Conservation (phyloP, 2,329 filamentous ascomycete genomes). For the Claviceps purpurea region DNA sequence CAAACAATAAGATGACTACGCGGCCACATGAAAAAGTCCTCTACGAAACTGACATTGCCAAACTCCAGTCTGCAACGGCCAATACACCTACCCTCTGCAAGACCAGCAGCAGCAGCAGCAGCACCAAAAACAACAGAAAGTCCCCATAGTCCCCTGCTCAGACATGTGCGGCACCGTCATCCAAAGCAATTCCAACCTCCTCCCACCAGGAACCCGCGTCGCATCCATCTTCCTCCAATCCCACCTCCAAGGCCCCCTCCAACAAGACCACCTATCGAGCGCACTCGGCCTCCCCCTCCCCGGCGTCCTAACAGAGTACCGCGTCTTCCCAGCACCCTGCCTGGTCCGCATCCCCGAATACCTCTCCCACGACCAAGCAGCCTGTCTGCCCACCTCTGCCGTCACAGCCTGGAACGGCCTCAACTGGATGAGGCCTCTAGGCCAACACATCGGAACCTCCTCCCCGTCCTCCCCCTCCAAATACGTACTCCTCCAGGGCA, state of each 20-base stretch:
- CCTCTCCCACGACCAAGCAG: conserved; percentile 44
- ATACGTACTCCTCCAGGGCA: conserved; percentile 39
- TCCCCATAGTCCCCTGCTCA: conserved; percentile 48
- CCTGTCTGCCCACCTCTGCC: conserved; percentile 45
- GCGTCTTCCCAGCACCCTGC: conserved; percentile 42
- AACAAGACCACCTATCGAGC: conserved; percentile 36
- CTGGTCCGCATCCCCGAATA: conserved; percentile 44
- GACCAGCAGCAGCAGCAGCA: no score
- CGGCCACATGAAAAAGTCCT: no score
- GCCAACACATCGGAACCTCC: conserved; percentile 23
- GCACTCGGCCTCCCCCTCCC: conserved; percentile 48
- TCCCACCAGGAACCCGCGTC: conserved; percentile 50
- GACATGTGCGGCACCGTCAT: conserved; percentile 56
- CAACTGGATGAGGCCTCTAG: conserved; percentile 44
- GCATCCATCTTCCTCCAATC: conserved; percentile 49
- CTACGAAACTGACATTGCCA: background rate
- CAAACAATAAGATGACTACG: no score
- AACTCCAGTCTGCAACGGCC: conserved; percentile 44
- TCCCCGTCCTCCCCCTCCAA: background rate
- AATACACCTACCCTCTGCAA: conserved; percentile 47
- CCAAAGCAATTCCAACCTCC: conserved; percentile 24
- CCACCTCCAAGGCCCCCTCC: conserved; percentile 45
- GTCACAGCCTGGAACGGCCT: conserved; percentile 54
- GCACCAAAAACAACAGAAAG: conserved; percentile 18
- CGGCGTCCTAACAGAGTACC: conserved; percentile 45